A percentile compares a stretch with the other conserved stretches of the same genome.
Conservation (phyloP, 306 rosid species). For the Delonix regia region DNA sequence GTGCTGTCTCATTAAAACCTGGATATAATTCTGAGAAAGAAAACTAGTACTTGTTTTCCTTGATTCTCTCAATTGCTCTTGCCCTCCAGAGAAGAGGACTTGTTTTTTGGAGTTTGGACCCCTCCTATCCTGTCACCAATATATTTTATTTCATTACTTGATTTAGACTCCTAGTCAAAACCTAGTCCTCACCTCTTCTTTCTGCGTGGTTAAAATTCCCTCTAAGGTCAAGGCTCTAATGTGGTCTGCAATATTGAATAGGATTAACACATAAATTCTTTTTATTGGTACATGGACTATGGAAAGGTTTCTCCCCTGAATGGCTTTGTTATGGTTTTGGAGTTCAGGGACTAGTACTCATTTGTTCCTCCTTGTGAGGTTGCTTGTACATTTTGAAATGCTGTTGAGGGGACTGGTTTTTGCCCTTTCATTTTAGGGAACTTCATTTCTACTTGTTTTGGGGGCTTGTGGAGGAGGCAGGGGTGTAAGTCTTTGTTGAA, state of each 20-base stretch:
- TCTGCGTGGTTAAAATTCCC: neutral
- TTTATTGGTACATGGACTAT: neutral
- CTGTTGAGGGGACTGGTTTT: neutral
- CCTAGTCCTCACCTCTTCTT: neutral
- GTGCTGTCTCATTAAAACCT: neutral
- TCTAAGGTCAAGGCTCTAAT: neutral
- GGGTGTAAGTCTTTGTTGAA: neutral
- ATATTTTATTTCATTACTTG: neutral
- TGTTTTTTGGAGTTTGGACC: neutral
- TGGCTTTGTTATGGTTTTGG: neutral
- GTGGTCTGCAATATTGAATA: neutral
- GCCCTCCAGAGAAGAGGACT: neutral
- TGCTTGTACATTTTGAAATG: neutral
- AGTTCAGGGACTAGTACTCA: neutral
- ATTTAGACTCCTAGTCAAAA: neutral
- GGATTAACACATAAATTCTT: no score
- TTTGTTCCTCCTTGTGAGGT: neutral
- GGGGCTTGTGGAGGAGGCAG: neutral
- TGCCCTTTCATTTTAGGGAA: neutral
- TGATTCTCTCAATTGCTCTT: neutral
- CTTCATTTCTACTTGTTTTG: neutral
- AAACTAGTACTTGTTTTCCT: neutral
- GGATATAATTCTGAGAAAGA: neutral
- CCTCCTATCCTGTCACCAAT: neutral
- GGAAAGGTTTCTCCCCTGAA: neutral